Percentiles rank a stretch among this genome's conserved stretches.
phyloP scores from a whole-genome alignment of 441 rosid genomes.

The Populus trichocarpa region DNA sequence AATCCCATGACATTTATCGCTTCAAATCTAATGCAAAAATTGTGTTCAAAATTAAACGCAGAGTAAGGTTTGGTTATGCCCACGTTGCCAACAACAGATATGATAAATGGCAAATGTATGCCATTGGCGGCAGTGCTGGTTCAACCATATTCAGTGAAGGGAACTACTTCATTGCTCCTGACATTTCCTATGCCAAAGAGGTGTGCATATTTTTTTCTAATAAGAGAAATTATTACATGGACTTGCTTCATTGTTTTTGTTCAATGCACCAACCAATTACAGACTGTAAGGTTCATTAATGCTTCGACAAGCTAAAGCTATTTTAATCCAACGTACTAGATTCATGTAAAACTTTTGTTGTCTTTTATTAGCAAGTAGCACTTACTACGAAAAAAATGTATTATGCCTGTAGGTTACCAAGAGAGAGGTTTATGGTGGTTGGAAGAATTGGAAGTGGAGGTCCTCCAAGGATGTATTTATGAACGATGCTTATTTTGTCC shows the following conservation, averaged over 20 bases:
- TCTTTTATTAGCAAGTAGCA: not conserved
- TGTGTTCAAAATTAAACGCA: conserved; percentile 20
- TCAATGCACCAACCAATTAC: not conserved
- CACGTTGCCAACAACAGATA: conserved; percentile 92
- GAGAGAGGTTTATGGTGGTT: conserved; percentile 46
- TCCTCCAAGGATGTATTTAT: conserved; percentile 67
- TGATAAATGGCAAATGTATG: conserved; percentile 94
- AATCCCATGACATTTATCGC: not conserved
- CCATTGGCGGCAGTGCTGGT: conserved; percentile 84
- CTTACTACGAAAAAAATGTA: not conserved
- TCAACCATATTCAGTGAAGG: conserved; percentile 95
- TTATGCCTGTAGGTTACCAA: conserved; percentile 57
- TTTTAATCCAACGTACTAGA: not conserved
- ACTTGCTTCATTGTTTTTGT: no score
- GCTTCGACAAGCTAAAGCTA: not conserved
- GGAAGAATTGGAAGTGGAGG: conserved; percentile 92
- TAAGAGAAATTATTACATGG: no score
- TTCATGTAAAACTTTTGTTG: not conserved
- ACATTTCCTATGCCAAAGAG: conserved; percentile 58
- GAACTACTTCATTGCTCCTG: conserved; percentile 69
- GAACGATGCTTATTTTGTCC: conserved; percentile 81
- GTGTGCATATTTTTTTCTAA: conserved; percentile 23
- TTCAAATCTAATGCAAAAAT: not conserved
- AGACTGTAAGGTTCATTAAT: not conserved
- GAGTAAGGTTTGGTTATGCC: conserved; percentile 87